These are phyloP conservation scores for Boletus smithii DNA, from an alignment of 1,284 basidiomycete genomes.

Conservation along the genomic window DNA sequence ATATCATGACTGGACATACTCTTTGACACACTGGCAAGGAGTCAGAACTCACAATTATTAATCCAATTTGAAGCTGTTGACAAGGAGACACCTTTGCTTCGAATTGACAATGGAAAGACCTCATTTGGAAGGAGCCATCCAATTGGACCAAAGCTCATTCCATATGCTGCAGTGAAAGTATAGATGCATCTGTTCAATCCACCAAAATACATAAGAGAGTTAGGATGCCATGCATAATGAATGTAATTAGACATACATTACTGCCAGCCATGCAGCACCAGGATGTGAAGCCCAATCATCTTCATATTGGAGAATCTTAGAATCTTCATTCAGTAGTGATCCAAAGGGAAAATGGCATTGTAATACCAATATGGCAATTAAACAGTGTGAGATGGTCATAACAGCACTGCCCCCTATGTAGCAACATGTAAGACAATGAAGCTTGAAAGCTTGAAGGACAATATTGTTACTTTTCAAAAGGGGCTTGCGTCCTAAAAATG, in stretches of 20 bases:
- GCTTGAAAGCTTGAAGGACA: background rate
- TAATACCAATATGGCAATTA: conserved; percentile 63
- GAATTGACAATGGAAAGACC: conserved; percentile 83
- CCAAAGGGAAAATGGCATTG: background rate
- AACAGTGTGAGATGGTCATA: conserved; percentile 72
- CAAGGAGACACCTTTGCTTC: conserved; percentile 79
- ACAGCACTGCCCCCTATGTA: conserved; percentile 57
- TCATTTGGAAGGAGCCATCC: conserved; percentile 82
- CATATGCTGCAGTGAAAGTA: conserved; percentile 79
- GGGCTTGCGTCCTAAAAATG: conserved; percentile 53
- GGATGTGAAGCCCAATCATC: conserved; percentile 55
- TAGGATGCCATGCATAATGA: background rate
- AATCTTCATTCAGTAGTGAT: conserved; percentile 1
- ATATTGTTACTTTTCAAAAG: conserved; percentile 48
- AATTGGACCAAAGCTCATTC: conserved; percentile 79
- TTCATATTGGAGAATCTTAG: conserved; percentile 49
- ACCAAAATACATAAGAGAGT: conserved; percentile 6
- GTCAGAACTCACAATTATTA: conserved; percentile 61
- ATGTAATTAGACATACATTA: conserved; percentile 44
- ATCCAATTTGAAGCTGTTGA: conserved; percentile 84
- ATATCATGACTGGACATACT: background rate
- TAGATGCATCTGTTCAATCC: conserved; percentile 56
- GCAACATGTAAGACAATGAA: background rate
- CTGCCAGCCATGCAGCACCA: conserved; percentile 61
- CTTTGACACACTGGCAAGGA: background rate